Evolutionary conservation across 352 stramenopile species (phyloP).

Genomic region (Globisporangium takayamanum): DNA sequence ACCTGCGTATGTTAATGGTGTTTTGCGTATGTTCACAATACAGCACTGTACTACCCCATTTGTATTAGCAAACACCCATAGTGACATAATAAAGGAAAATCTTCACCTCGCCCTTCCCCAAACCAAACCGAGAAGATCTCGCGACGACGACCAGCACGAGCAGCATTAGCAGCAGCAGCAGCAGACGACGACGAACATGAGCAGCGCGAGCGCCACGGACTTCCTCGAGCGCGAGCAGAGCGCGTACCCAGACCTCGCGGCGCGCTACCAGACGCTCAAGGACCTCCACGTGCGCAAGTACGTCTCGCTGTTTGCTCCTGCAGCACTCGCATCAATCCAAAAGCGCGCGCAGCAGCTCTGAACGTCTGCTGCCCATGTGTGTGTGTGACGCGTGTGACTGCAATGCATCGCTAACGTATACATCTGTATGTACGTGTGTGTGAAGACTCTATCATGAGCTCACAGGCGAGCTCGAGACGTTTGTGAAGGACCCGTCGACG

Average conservation of each 20-base stretch:
- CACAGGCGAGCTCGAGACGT: slow-evolving; percentile 88
- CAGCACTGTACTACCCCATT: no score
- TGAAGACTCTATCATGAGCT: slow-evolving; percentile 98
- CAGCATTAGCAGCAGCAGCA: not conserved
- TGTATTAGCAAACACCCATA: no score
- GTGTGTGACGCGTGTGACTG: not conserved
- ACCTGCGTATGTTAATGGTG: no score
- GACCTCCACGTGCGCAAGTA: slow-evolving; percentile 89
- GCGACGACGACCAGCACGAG: not conserved
- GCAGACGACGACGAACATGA: not conserved
- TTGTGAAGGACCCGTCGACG: slow-evolving; percentile 81
- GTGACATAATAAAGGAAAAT: no score
- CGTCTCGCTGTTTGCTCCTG: slow-evolving; percentile 11
- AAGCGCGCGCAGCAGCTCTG: not conserved
- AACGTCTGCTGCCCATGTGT: not conserved
- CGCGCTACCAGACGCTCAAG: slow-evolving; percentile 88
- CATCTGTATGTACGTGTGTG: not conserved
- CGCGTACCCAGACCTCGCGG: slow-evolving; percentile 89
- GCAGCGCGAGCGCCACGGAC: slow-evolving; percentile 38
- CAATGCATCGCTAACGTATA: not conserved
- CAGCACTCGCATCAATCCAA: not conserved
- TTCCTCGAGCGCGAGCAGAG: slow-evolving; percentile 86
- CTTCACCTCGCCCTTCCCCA: not conserved
- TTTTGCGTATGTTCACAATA: no score
- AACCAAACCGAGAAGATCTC: not conserved